Percentiles rank a stretch among this genome's conserved stretches.
phyloP scores from a whole-genome alignment of 192 early-diverging fungal genomes.

The Backusella parvicylindrica region DNA sequence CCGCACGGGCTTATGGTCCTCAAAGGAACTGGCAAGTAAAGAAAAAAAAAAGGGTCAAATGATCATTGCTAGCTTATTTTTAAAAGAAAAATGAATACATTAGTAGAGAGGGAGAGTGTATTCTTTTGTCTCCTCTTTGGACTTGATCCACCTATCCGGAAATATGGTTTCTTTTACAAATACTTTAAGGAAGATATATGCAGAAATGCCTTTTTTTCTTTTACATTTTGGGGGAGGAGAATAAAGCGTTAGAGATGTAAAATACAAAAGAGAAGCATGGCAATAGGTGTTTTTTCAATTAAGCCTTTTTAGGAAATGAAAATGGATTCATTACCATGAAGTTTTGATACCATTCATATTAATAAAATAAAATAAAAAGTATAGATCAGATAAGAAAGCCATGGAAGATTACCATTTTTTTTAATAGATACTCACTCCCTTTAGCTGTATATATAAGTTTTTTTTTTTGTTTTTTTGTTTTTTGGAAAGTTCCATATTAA shows the following conservation, averaged over 20 bases:
- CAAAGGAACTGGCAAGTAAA: background rate
- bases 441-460: background rate
- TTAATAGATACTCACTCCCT: no score
- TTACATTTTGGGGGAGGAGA: background rate
- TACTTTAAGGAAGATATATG: background rate
- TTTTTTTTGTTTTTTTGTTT: no score
- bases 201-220: background rate
- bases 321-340: background rate
- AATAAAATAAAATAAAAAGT: background rate
- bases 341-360: background rate
- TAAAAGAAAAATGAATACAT: background rate
- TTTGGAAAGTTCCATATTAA: background rate
- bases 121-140: background rate
- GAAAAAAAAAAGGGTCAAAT: background rate
- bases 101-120: background rate
- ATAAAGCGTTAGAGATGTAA: background rate
- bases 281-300: slow-evolving; percentile 2
- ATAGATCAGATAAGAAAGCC: background rate
- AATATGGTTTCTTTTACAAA: background rate
- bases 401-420: background rate
- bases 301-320: slow-evolving; percentile 6
- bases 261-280: background rate
- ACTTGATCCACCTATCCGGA: background rate
- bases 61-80: background rate
- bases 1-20: background rate